These are phyloP conservation scores for Toxicodendron radicans DNA, from an alignment of 345 rosid genomes.

Conservation along the genomic window DNA sequence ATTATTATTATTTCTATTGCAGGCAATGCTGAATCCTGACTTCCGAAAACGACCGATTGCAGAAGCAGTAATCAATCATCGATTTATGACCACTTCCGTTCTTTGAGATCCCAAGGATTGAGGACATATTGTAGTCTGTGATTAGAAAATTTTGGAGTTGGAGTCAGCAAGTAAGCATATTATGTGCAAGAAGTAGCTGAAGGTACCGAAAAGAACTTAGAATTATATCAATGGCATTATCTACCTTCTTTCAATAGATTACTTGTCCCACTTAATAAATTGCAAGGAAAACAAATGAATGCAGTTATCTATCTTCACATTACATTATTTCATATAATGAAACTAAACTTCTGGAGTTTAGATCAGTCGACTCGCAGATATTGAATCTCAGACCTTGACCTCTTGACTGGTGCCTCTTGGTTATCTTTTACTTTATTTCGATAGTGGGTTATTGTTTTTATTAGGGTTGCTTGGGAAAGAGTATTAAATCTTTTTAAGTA, in stretches of 20 bases:
- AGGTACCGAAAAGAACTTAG: background rate
- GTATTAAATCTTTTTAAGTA: too few species aligned
- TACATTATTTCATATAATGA: too few species aligned
- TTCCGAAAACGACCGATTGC: slow-evolving; percentile 77
- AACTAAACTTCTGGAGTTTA: too few species aligned
- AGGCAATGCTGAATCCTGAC: slow-evolving; percentile 88
- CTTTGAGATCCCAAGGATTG: slow-evolving; percentile 26
- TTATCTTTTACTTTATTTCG: too few species aligned
- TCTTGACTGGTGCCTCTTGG: too few species aligned
- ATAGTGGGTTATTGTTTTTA: too few species aligned
- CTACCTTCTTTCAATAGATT: background rate
- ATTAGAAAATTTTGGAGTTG: background rate
- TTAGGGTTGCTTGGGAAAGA: too few species aligned
- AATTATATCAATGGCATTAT: background rate
- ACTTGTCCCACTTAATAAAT: background rate
- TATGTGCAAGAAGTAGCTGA: background rate
- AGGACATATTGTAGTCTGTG: background rate
- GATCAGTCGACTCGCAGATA: too few species aligned
- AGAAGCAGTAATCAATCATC: slow-evolving; percentile 72
- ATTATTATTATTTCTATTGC: slow-evolving; percentile 11
- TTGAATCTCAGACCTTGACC: too few species aligned
- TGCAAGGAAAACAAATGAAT: too few species aligned
- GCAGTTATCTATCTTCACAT: too few species aligned
- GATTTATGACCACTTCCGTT: slow-evolving; percentile 50
- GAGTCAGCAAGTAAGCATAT: background rate